Percentiles rank a stretch among this genome's conserved stretches.
Evolutionary conservation across 2,329 filamentous ascomycete genomes (phyloP).

Genomic region (Calonectria leucothoes): DNA sequence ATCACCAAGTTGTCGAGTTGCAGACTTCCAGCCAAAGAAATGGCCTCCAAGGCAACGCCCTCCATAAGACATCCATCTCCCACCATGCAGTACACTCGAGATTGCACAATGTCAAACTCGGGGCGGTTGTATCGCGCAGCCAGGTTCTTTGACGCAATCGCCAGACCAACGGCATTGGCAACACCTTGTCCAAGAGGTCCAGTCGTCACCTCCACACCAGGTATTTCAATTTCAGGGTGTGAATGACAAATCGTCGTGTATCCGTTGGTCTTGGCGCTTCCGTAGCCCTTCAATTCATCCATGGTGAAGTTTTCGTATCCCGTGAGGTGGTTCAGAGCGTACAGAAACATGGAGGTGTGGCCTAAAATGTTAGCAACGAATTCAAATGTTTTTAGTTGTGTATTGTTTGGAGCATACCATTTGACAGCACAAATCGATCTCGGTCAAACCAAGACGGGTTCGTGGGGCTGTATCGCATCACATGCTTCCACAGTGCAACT

Average conservation of each 20-base stretch:
- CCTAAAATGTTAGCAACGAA: conserved; percentile 33
- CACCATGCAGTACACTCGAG: conserved; percentile 65
- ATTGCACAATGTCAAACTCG: conserved; percentile 59
- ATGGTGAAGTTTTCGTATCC: conserved; percentile 64
- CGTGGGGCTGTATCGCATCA: conserved; percentile 67
- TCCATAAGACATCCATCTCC: conserved; percentile 68
- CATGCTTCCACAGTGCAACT: conserved; percentile 65
- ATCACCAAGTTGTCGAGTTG: conserved; percentile 64
- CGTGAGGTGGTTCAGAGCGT: conserved; percentile 60
- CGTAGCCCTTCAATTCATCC: conserved; percentile 64
- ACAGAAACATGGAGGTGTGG: conserved; percentile 63
- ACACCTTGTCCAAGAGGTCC: conserved; percentile 68
- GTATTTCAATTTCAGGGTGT: conserved; percentile 66
- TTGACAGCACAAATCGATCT: conserved; percentile 70
- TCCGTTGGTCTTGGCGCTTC: conserved; percentile 46
- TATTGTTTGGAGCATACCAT: conserved; percentile 47
- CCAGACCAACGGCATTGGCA: conserved; percentile 67
- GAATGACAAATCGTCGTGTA: conserved; percentile 53
- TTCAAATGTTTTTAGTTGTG: not conserved
- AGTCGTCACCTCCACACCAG: conserved; percentile 68
- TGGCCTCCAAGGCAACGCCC: conserved; percentile 65
- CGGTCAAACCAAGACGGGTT: conserved; percentile 66
- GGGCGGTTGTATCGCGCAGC: conserved; percentile 62
- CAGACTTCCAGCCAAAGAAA: conserved; percentile 64
- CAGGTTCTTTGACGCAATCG: conserved; percentile 66